Evolutionary conservation across 768 basidiomycete species (phyloP).

Genomic region (Lepiota subincarnata): DNA sequence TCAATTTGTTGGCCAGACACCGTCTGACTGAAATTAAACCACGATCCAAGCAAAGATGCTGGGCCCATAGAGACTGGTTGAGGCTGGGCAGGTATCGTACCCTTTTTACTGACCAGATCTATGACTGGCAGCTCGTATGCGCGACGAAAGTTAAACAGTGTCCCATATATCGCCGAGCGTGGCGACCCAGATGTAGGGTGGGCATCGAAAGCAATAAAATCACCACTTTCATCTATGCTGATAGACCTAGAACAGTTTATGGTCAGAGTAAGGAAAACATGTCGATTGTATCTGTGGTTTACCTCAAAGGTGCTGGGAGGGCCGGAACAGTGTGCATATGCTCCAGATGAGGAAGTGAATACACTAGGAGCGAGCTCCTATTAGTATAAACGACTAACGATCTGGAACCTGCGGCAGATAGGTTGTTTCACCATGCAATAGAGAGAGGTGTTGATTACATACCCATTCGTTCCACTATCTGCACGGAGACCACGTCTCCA

Average conservation of each 20-base stretch:
- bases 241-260: slow-evolving; percentile 24
- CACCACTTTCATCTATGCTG: slow-evolving; percentile 47
- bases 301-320: slow-evolving; percentile 31
- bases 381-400: slow-evolving; percentile 57
- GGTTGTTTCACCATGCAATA: slow-evolving; percentile 3
- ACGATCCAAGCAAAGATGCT: slow-evolving; percentile 49
- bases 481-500: slow-evolving; percentile 45
- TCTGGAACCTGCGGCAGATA: slow-evolving; percentile 35
- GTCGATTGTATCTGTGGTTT: slow-evolving; percentile 13
- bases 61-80: slow-evolving; percentile 60
- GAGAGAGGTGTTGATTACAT: slow-evolving; percentile 15
- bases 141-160: slow-evolving; percentile 55
- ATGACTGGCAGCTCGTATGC: slow-evolving; percentile 47
- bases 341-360: slow-evolving; percentile 64
- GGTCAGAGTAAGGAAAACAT: not conserved
- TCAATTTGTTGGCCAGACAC: slow-evolving; percentile 62
- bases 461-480: slow-evolving; percentile 64
- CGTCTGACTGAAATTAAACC: slow-evolving; percentile 47
- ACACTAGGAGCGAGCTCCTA: slow-evolving; percentile 43
- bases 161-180: slow-evolving; percentile 43
- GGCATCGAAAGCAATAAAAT: slow-evolving; percentile 45
- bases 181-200: slow-evolving; percentile 31
- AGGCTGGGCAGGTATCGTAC: slow-evolving; percentile 50
- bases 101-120: slow-evolving; percentile 41
- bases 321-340: slow-evolving; percentile 43